Evolutionary conservation across 805 yeast species (phyloP), one percentile per base, ranked within the genome.

Genomic region (Cyberlindnera misumaiensis): DNA sequence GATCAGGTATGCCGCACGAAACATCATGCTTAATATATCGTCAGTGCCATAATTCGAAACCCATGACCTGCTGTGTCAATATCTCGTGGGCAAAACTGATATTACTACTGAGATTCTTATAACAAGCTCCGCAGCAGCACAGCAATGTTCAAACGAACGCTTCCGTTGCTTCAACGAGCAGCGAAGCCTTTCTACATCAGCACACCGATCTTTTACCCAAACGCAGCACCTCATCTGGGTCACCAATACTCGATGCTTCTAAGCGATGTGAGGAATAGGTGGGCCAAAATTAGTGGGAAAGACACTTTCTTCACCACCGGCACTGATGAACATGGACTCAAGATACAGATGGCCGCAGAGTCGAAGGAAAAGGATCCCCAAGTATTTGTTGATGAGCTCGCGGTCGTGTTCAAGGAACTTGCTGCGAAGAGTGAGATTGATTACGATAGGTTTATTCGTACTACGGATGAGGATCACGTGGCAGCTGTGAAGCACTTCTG

Each of bases 321-420:
- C 0, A 89, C 97, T 0, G 98, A 93, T 58, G 98, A 93, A 60
- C 98, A 93, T 58, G 98, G 98, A 0, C 63, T 88, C 39, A 93
- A 93, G 64, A 90, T 90, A 24, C 95, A 86, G 51, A 68, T 74
- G n/a, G 97, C 94, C 0, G 95, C 96, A 0, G 66, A 64, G 24
- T 67, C 65, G 41, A 70, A 67, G 6, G 68, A 69, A 0, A 55
- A 59, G n/a, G 62, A 63, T 1, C 86, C 96, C 1, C 71, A 80
- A 51, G 54, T 58, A 32, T 83, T 89, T 50, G 94, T 88, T 16
- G 95, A 90, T 55, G 61, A 61, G 11, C 71, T 86, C 3, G 74
- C 86, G 1, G 54, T 62, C 4, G 77, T 76, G 39, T 93, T 93
- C 62, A 71, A 72, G 48, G 56, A 55, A 1, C 64, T 93, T 35